Evolutionary conservation across 345 rosid genomes (phyloP).

Genomic region (Populus alba): DNA sequence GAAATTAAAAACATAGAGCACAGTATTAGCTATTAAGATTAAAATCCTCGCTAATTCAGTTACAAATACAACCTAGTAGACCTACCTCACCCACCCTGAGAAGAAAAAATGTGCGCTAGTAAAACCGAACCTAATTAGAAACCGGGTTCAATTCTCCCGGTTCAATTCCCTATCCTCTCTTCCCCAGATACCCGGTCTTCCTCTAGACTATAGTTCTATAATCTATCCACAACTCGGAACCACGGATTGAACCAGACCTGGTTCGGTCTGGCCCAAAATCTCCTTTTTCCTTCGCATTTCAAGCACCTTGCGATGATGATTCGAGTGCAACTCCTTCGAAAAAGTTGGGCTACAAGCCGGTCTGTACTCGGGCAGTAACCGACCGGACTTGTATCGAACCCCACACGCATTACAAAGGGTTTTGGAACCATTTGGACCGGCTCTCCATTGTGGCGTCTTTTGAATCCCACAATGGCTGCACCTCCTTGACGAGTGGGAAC

Average conservation of each 20-base stretch:
- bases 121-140: slow-evolving; percentile 14
- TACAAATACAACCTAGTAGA: slow-evolving; percentile 29
- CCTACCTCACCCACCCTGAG: slow-evolving; percentile 33
- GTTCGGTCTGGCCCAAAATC: slow-evolving; percentile 25
- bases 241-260: slow-evolving; percentile 28
- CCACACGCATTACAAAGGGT: slow-evolving; percentile 94
- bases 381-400: slow-evolving; percentile 85
- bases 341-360: slow-evolving; percentile 95
- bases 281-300: slow-evolving; percentile 76
- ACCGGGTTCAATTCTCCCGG: slow-evolving; percentile 18
- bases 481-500: slow-evolving; percentile 41
- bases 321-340: slow-evolving; percentile 69
- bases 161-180: slow-evolving; percentile 1
- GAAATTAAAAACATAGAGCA: not conserved
- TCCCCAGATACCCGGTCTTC: not conserved
- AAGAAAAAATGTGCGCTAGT: slow-evolving; percentile 18
- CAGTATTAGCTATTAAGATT: not conserved
- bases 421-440: slow-evolving; percentile 88
- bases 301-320: slow-evolving; percentile 82
- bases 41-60: slow-evolving; percentile 26
- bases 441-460: slow-evolving; percentile 93
- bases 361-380: slow-evolving; percentile 82
- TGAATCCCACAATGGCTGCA: slow-evolving; percentile 94
- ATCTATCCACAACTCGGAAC: slow-evolving; percentile 59
- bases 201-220: not conserved